Evolutionary conservation across 176 grass and related monocot species (phyloP), one percentile per base, ranked within the genome.

Genomic region (Cymbopogon citratus): DNA sequence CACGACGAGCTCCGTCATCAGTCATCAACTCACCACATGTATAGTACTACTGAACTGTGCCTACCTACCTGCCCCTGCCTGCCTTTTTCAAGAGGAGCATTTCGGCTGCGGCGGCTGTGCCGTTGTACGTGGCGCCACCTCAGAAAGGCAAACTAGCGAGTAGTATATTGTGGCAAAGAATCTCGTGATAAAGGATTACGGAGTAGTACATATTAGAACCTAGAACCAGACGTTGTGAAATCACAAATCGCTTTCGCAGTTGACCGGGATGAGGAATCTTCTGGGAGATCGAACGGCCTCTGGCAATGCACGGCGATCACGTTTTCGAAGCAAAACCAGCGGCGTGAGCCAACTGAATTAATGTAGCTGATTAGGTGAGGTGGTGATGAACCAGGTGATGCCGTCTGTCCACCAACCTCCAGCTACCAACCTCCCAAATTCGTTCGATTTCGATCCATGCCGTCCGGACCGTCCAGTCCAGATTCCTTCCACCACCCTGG

Each of bases 351-450:
- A 24, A 3, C n/a, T 62, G 24, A 62, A 35, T 21, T 11, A 7
- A n/a, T n/a, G n/a, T n/a, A n/a, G 41, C 6, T 60, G 41, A 66
- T 65, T 81, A 66, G 85, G 75, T 81, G 39, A 24, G 5, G 81
- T 39, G 80, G 27, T 69, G 81, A n/a, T 69, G 81, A 41, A 44
- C 27, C 52, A 24, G 71, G 54, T 67, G 85, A 92, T 79, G 90
- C 59, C 79, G 87, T 72, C 83, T 63, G 43, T 44, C 83, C 86
- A 91, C 88, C 85, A 90, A 92, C 90, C 87, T 88, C 83, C 83
- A 92, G 82, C 90, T 76, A 90, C 90, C 85, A 54, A 57, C 86
- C 80, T 49, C 59, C 77, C 25, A 49, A 14, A 8, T 39, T 9
- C 6, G 7, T 8, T 39, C 41, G 11, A 44, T 46, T 66, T 12